Conservation (phyloP, 2,329 filamentous ascomycete genomes). For the Sporothrix protearum region DNA sequence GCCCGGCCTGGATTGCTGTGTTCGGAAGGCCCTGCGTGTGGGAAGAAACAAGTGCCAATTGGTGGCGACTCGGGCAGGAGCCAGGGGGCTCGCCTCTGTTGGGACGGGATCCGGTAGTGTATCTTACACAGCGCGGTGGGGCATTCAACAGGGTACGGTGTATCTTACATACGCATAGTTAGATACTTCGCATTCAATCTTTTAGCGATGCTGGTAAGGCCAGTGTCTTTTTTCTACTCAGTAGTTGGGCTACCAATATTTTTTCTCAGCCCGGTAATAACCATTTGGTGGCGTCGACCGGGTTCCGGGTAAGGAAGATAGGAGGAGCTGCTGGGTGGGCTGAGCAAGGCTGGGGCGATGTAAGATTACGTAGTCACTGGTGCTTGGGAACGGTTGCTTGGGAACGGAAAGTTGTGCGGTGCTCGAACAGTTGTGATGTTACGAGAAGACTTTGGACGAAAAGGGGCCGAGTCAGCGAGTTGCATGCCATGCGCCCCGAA, state of each 20-base stretch:
- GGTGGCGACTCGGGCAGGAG: background rate
- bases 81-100: background rate
- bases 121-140: background rate
- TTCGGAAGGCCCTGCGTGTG: constrained; percentile 4
- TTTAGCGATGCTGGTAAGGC: background rate
- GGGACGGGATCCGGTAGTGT: background rate
- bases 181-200: background rate
- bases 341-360: constrained; percentile 1
- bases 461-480: background rate
- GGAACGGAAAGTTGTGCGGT: no score
- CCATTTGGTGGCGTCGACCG: constrained; percentile 5
- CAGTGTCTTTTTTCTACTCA: background rate
- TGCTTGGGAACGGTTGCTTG: background rate
- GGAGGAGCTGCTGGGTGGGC: background rate
- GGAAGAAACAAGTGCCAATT: background rate
- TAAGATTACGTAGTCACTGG: background rate
- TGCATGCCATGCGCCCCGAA: background rate
- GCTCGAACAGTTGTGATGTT: no score
- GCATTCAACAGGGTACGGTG: background rate
- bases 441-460: background rate
- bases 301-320: constrained; percentile 6
- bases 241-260: background rate
- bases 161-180: no score
- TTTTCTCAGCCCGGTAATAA: background rate
- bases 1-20: background rate